Evolutionary conservation across 2,329 filamentous ascomycete species (phyloP).

Genomic region (Nemania sp.): DNA sequence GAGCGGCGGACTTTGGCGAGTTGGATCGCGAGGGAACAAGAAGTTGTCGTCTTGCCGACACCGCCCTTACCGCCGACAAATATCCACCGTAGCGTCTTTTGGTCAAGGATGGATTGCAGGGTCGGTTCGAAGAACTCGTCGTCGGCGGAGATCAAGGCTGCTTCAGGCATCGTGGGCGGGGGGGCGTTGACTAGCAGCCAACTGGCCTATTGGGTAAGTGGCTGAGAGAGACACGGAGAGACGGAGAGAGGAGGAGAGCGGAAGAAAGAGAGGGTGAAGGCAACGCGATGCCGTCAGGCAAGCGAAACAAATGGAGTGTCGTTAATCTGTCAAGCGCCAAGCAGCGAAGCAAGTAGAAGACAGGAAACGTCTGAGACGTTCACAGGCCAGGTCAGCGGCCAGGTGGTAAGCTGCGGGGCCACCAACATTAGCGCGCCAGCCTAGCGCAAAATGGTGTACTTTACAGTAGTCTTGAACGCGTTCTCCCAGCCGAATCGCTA

Average conservation of each 20-base stretch:
- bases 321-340: no score
- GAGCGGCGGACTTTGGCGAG: conserved; percentile 93
- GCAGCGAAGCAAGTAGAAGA: no score
- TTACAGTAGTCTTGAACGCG: no score
- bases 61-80: conserved; percentile 98
- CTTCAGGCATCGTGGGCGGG: conserved; percentile 41
- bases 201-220: not conserved
- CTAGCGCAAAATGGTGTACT: no score
- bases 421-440: no score
- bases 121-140: conserved; percentile 86
- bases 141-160: conserved; percentile 59
- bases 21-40: conserved; percentile 96
- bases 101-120: conserved; percentile 91
- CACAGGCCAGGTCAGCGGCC: no score
- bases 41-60: conserved; percentile 99
- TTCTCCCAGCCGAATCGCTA: no score
- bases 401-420: no score
- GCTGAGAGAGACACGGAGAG: not conserved
- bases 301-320: no score
- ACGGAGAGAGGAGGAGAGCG: not conserved
- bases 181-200: not conserved
- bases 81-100: conserved; percentile 95
- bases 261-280: not conserved
- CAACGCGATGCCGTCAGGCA: not conserved
- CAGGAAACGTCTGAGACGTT: no score